Evolutionary conservation across 1,284 basidiomycete genomes (phyloP).

Genomic region (Earliella scabrosa): DNA sequence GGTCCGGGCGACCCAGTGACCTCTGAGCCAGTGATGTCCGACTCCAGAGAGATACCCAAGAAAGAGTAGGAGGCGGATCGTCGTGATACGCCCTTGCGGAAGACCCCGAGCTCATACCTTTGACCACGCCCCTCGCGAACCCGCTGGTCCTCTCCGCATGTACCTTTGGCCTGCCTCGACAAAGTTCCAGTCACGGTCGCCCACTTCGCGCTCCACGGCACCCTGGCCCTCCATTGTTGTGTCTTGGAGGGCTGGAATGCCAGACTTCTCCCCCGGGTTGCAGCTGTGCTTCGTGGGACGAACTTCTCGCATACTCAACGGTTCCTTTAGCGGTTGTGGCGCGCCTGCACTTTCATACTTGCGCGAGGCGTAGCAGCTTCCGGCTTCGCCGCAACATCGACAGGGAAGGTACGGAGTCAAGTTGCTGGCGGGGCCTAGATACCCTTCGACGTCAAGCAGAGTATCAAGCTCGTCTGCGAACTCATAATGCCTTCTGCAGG

Average conservation of each 20-base stretch:
- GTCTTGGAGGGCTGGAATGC: constrained; percentile 69
- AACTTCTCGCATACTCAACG: constrained; percentile 27
- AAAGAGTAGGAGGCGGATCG: constrained; percentile 46
- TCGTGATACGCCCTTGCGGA: constrained; percentile 75
- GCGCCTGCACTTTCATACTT: constrained; percentile 16
- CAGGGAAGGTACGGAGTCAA: constrained; percentile 48
- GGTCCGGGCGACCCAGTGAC: constrained; percentile 47
- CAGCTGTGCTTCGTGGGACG: constrained; percentile 35
- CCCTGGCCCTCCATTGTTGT: constrained; percentile 56
- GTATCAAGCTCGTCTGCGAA: constrained; percentile 24
- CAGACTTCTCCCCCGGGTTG: constrained; percentile 73
- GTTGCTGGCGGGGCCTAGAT: constrained; percentile 59
- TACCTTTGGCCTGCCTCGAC: constrained; percentile 75
- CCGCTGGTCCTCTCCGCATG: constrained; percentile 73
- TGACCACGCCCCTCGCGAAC: constrained; percentile 84
- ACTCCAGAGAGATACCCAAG: constrained; percentile 62
- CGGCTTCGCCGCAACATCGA: constrained; percentile 28
- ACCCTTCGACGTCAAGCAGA: constrained; percentile 30
- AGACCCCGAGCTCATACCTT: constrained; percentile 82
- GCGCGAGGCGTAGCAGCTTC: constrained; percentile 18
- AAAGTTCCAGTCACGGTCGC: constrained; percentile 87
- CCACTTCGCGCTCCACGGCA: constrained; percentile 63
- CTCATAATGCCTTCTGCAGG: no score
- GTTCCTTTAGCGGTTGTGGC: constrained; percentile 15
- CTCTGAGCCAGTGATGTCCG: constrained; percentile 43